Conservation (phyloP, 805 yeast species). For the Spathaspora arborariae region DNA sequence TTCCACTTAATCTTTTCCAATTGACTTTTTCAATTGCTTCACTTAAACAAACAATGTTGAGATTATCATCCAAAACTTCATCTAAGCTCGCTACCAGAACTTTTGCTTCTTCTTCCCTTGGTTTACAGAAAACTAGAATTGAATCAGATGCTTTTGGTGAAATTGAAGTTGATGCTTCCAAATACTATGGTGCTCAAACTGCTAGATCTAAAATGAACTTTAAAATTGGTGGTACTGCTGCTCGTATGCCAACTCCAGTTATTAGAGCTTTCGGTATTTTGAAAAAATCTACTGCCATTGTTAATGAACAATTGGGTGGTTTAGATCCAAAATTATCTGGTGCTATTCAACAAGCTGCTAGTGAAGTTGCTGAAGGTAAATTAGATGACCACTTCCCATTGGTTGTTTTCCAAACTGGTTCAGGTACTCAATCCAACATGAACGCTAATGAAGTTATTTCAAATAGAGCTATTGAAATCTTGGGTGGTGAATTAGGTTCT, state of each 20-base stretch:
- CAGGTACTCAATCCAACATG: conserved; percentile 99
- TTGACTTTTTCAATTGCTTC: not conserved
- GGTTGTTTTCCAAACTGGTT: conserved; percentile 98
- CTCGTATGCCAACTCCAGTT: conserved; percentile 87
- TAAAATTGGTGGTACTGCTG: conserved; percentile 91
- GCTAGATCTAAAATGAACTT: conserved; percentile 90
- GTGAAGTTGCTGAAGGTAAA: conserved; percentile 91
- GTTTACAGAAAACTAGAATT: conserved; percentile 46
- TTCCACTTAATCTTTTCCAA: not conserved
- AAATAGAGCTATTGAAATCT: conserved; percentile 93
- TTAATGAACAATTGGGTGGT: conserved; percentile 73
- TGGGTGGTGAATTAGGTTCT: conserved; percentile 90
- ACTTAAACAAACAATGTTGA: conserved; percentile 19
- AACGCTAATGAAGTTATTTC: conserved; percentile 98
- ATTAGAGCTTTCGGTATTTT: conserved; percentile 89
- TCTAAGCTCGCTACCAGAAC: conserved; percentile 17
- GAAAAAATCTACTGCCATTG: conserved; percentile 93
- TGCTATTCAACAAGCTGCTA: conserved; percentile 91
- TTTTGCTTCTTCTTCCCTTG: conserved; percentile 25
- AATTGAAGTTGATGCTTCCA: conserved; percentile 80
- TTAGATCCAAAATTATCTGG: conserved; percentile 79
- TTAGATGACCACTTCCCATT: conserved; percentile 93
- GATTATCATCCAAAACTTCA: conserved; percentile 17
- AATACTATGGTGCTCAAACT: conserved; percentile 99
- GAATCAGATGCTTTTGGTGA: conserved; percentile 98